phyloP scores from a whole-genome alignment of 768 basidiomycete genomes.

The Agaricus sinodeliciosus region DNA sequence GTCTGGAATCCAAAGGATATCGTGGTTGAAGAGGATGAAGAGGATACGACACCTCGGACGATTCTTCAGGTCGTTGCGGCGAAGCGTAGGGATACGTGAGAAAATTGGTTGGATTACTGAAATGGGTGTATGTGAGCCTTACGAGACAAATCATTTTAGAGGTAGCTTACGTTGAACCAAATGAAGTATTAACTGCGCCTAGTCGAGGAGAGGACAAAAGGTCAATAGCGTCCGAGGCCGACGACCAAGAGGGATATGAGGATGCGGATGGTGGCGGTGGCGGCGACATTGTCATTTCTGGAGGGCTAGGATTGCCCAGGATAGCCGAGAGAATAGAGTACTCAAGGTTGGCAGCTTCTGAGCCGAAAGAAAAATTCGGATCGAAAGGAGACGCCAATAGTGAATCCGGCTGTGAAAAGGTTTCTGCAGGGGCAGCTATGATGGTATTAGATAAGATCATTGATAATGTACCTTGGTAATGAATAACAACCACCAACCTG shows the following conservation, averaged over 20 bases:
- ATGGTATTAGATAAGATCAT: constrained; percentile 13
- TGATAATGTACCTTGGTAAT: constrained; percentile 11
- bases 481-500: constrained; percentile 15
- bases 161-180: constrained; percentile 27
- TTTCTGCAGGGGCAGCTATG: constrained; percentile 33
- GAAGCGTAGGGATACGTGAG: constrained; percentile 42
- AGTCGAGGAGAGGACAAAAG: constrained; percentile 30
- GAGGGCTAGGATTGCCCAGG: constrained; percentile 68
- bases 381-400: constrained; percentile 59
- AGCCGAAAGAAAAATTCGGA: constrained; percentile 64
- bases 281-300: constrained; percentile 38
- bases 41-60: constrained; percentile 34
- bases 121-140: constrained; percentile 25
- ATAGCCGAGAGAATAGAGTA: constrained; percentile 93
- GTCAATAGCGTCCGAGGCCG: constrained; percentile 31
- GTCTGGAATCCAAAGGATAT: constrained; percentile 40
- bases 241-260: constrained; percentile 36
- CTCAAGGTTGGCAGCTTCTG: constrained; percentile 89
- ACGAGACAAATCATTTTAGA: constrained; percentile 30
- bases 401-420: constrained; percentile 49
- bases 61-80: constrained; percentile 26
- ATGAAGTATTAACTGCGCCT: constrained; percentile 17
- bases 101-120: constrained; percentile 32
- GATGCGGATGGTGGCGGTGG: constrained; percentile 25
- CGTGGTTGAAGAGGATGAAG: constrained; percentile 46